These are phyloP conservation scores for Lasiodiplodia theobromae DNA, from an alignment of 2,329 filamentous ascomycete genomes.

Conservation along the genomic window DNA sequence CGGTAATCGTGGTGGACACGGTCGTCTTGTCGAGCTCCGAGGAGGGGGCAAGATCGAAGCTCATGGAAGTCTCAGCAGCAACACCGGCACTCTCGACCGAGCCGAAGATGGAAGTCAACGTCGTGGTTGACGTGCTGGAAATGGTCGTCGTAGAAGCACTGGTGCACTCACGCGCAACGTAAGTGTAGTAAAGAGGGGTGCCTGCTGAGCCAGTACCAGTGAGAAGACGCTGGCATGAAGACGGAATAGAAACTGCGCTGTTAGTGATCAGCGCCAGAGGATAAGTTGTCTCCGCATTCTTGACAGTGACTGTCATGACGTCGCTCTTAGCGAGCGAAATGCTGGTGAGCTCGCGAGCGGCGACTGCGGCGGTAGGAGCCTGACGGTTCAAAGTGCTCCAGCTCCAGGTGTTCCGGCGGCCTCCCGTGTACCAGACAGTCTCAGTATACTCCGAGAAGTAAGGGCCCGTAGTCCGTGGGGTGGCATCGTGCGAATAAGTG, in stretches of 20 bases:
- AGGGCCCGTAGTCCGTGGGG: too few species aligned
- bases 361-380: neutral
- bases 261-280: constrained; percentile 5
- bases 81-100: neutral
- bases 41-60: neutral
- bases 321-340: neutral
- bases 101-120: neutral
- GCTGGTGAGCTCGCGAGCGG: neutral
- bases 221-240: neutral
- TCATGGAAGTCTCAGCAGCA: neutral
- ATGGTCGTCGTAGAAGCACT: neutral
- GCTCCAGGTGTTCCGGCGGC: too few species aligned
- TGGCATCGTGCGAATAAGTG: neutral
- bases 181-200: neutral
- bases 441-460: neutral
- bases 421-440: neutral
- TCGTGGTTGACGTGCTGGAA: constrained; percentile 6
- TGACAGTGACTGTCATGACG: neutral
- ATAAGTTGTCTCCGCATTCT: neutral
- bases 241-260: neutral
- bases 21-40: neutral
- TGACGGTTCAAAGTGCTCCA: neutral
- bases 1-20: neutral
- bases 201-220: neutral
- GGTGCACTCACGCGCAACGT: constrained; percentile 15